These are phyloP conservation scores for Paecilomyces sp. DNA, from an alignment of 2,329 filamentous ascomycete species.

Conservation along the genomic window DNA sequence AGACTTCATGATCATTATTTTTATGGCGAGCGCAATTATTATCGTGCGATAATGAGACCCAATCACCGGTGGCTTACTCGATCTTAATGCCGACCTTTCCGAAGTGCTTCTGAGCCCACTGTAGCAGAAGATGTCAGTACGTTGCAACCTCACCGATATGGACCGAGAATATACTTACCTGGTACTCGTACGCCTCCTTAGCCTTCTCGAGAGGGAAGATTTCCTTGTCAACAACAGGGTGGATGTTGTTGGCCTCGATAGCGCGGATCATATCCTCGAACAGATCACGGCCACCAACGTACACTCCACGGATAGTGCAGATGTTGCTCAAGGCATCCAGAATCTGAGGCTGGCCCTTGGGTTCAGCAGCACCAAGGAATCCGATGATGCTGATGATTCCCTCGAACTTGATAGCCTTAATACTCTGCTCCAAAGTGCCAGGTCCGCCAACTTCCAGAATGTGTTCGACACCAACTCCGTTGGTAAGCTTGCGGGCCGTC, in stretches of 20 bases:
- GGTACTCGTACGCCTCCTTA: constrained; percentile 50
- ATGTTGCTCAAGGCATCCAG: constrained; percentile 44
- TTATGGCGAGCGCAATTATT: background rate
- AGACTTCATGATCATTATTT: background rate
- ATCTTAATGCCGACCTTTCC: constrained; percentile 49
- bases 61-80: constrained; percentile 15
- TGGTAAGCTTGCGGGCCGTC: constrained; percentile 44
- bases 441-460: constrained; percentile 61
- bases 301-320: constrained; percentile 51
- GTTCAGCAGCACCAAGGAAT: constrained; percentile 45
- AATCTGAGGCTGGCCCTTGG: constrained; percentile 43
- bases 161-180: constrained; percentile 24
- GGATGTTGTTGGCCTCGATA: constrained; percentile 53
- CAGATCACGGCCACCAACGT: constrained; percentile 49
- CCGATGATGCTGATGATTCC: constrained; percentile 52
- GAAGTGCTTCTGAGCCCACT: constrained; percentile 48
- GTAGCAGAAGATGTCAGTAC: constrained; percentile 11
- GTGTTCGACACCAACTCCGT: constrained; percentile 52
- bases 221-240: constrained; percentile 53
- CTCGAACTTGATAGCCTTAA: constrained; percentile 49
- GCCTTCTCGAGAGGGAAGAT: constrained; percentile 47
- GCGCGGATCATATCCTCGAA: constrained; percentile 55
- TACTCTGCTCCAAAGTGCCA: constrained; percentile 50
- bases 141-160: constrained; percentile 7
- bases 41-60: background rate